These are phyloP conservation scores for Spinellus fusiger DNA, from an alignment of 192 early-diverging fungal species.

Conservation along the genomic window DNA sequence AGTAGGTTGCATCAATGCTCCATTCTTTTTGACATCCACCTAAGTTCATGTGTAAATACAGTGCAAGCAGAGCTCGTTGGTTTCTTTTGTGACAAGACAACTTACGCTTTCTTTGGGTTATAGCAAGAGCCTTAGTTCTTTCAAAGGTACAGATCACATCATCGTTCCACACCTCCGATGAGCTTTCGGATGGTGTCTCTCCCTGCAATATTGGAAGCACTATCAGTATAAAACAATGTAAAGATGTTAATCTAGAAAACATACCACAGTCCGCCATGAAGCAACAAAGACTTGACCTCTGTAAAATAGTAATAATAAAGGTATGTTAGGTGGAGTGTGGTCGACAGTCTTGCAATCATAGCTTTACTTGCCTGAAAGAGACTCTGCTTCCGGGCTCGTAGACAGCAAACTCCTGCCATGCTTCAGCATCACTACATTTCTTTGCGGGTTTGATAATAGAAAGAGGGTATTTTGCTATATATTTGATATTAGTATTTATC, in stretches of 20 bases:
- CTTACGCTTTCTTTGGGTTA: neutral
- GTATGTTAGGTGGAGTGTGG: neutral
- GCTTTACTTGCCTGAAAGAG: neutral
- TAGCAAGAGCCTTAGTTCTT: neutral
- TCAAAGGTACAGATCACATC: neutral
- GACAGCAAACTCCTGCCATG: neutral
- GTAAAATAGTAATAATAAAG: neutral
- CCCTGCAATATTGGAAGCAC: neutral
- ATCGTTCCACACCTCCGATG: neutral
- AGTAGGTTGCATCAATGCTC: neutral
- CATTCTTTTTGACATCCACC: neutral
- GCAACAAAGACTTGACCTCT: neutral
- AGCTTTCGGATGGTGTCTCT: neutral
- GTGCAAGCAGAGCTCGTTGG: too few species aligned
- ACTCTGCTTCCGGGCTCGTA: neutral
- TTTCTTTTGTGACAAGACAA: too few species aligned
- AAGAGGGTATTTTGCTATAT: neutral
- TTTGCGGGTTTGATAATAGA: neutral
- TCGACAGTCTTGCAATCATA: neutral
- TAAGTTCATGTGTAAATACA: too few species aligned
- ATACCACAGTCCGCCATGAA: neutral
- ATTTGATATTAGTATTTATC: too few species aligned
- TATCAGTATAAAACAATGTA: too few species aligned
- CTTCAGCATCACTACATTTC: neutral
- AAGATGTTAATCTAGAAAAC: neutral